These are phyloP conservation scores for Solanum clarkiae DNA, from an alignment of 257 asterid genomes.

Conservation along the genomic window DNA sequence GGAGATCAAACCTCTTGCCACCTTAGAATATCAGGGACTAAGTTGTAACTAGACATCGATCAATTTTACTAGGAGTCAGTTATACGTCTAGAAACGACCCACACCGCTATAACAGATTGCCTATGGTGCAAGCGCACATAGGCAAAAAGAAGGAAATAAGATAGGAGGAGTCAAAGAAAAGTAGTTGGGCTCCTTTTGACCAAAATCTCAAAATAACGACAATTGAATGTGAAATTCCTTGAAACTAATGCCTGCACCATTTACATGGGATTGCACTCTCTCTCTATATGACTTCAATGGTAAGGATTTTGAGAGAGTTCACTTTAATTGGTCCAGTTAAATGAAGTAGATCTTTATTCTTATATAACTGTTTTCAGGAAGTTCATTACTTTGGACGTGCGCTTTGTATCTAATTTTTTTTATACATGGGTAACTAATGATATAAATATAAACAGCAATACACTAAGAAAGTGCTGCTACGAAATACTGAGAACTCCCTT, in stretches of 20 bases:
- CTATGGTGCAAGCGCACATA: neutral
- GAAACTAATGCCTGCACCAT: neutral
- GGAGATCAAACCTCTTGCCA: neutral
- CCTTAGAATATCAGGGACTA: neutral
- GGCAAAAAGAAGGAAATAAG: neutral
- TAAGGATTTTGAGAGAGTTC: neutral
- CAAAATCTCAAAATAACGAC: neutral
- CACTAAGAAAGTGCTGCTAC: neutral
- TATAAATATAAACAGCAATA: neutral
- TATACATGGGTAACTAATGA: neutral
- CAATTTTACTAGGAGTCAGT: neutral
- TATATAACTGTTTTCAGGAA: neutral
- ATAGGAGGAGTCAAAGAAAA: neutral
- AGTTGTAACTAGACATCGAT: neutral
- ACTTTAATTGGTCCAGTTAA: neutral
- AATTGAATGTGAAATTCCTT: neutral
- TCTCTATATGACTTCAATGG: neutral
- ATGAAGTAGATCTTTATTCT: neutral
- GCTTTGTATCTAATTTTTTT: neutral
- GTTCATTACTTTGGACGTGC: neutral
- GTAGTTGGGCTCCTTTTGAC: neutral
- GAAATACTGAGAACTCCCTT: neutral
- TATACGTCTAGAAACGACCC: neutral
- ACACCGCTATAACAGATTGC: neutral
- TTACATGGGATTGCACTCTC: neutral